Percentiles rank a stretch among this genome's conserved stretches.
phyloP scores from a whole-genome alignment of 2,329 filamentous ascomycete species.

The Phaeomoniella chlamydospora region DNA sequence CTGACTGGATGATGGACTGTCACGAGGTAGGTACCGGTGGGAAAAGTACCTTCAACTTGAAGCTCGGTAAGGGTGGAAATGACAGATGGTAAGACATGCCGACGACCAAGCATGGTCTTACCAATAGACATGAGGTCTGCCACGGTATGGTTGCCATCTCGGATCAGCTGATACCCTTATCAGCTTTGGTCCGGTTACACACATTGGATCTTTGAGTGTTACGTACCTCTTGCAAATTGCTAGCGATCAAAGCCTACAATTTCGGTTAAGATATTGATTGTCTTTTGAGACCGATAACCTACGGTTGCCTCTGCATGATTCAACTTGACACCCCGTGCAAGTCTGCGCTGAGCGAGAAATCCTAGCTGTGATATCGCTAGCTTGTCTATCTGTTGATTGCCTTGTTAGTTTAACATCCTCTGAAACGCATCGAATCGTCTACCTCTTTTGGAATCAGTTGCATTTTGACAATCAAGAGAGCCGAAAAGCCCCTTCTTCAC shows the following conservation, averaged over 20 bases:
- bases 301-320: slow-evolving; percentile 85
- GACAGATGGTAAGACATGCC: slow-evolving; percentile 78
- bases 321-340: slow-evolving; percentile 74
- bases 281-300: no score
- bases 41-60: slow-evolving; percentile 90
- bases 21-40: slow-evolving; percentile 79
- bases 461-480: slow-evolving; percentile 16
- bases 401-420: slow-evolving; percentile 1
- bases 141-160: slow-evolving; percentile 86
- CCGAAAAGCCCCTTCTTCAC: no score
- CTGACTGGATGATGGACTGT: slow-evolving; percentile 85
- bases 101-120: slow-evolving; percentile 80
- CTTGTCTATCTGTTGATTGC: slow-evolving; percentile 65
- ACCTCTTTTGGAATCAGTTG: slow-evolving; percentile 33
- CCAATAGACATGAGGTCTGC: slow-evolving; percentile 88
- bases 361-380: slow-evolving; percentile 83
- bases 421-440: slow-evolving; percentile 6
- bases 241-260: slow-evolving; percentile 51
- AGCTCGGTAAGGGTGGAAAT: slow-evolving; percentile 65
- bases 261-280: slow-evolving; percentile 5
- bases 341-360: slow-evolving; percentile 69
- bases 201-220: slow-evolving; percentile 1
- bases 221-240: slow-evolving; percentile 69
- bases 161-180: slow-evolving; percentile 52
- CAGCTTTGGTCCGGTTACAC: no score